Evolutionary conservation across 2,329 filamentous ascomycete genomes (phyloP), one percentile per base, ranked within the genome.

Genomic region (Pyricularia sp.): DNA sequence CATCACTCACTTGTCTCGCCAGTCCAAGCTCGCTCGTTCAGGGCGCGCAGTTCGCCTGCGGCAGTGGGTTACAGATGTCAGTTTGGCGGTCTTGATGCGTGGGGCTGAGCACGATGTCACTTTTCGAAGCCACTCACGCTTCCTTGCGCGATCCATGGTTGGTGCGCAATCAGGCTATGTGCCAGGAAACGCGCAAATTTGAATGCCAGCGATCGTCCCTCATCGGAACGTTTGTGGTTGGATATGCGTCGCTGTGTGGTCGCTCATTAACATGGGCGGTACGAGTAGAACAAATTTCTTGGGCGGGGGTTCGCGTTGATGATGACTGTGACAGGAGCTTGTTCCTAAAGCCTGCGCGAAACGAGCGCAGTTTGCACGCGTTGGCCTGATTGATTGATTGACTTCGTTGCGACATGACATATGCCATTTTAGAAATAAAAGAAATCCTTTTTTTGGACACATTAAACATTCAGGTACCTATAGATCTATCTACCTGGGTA

Each of bases 21-120:
- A 77, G 91, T 85, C 95, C 95, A 99, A 71, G 91, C 92, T 81
- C 88, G 88, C 77, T 89, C 86, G 79, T 99, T 99, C 76, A 96
- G 84, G 81, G 91, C 87, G 84, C 93, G 92, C 81, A 98, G 86
- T 84, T 97, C 92, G 83, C 93, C 93, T 97, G 77, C 63, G 11
- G 61, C 65, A 69, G 70, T 70, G 68, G 67, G 64, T 33, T 28
- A 59, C 31, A 63, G 30, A 68, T 66, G 59, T 23, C 70, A 63
- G 59, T 63, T 63, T 25, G 59, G 25, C 23, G 59, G 59, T 28
- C 25, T 28, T 17, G 59, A 28, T 63, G 59, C 59, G 59, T 63
- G 59, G 59, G 59, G 59, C 59, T 63, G 26, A 28, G 59, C 59
- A 63, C 28, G 59, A 28, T 26, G 59, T 63, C 59, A 63, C 36